Percentiles rank a stretch among this genome's conserved stretches.
Conservation (phyloP, 139 green algal species). For the Ulvella scutata region DNA sequence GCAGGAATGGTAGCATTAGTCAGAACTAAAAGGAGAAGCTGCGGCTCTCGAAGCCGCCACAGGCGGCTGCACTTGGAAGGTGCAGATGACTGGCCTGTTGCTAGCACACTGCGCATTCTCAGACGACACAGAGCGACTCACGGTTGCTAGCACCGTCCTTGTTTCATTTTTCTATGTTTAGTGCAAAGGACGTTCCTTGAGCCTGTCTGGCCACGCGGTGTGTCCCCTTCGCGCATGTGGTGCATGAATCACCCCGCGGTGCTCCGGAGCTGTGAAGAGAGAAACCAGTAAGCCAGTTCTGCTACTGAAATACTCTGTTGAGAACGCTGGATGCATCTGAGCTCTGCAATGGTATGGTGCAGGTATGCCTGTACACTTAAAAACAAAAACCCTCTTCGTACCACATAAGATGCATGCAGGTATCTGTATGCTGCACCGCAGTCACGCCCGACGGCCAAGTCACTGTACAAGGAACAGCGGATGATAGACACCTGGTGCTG, state of each 20-base stretch:
- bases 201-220: not conserved
- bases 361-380: too few species aligned
- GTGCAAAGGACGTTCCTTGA: not conserved
- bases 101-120: not conserved
- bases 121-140: not conserved
- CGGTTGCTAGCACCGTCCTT: not conserved
- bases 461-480: too few species aligned
- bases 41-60: not conserved
- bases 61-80: not conserved
- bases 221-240: not conserved
- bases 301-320: slow-evolving; percentile 1
- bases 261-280: not conserved
- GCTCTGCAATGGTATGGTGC: too few species aligned
- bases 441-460: too few species aligned
- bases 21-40: not conserved
- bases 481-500: too few species aligned
- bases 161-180: not conserved
- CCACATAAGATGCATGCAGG: too few species aligned
- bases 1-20: not conserved
- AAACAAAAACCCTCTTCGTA: too few species aligned
- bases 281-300: slow-evolving; percentile 1
- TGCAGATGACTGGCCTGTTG: not conserved
- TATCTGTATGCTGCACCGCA: too few species aligned
- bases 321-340: not conserved
- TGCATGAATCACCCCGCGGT: not conserved